Evolutionary conservation across 305 asterid species (phyloP), one percentile per base, ranked within the genome.

Genomic region (Stenogyne calaminthoides): DNA sequence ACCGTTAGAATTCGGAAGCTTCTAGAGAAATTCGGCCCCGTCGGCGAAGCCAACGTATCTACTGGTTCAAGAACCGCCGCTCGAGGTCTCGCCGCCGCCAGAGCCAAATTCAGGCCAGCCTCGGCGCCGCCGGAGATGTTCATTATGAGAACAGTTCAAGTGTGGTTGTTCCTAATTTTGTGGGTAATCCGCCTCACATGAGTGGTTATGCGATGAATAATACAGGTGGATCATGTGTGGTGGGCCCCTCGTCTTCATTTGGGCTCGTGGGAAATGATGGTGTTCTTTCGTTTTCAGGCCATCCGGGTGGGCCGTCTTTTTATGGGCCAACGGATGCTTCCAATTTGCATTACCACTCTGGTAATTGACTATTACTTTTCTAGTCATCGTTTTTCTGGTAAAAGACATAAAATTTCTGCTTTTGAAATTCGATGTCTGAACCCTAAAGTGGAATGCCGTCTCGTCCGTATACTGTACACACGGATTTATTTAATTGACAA

Each of bases 61-160:
- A 89, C 78, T 89, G 97, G 97, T 92, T 92, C 76, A 93, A 91
- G 77, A 91, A 91, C 66, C 97, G 96, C 32, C 91, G 97, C 29
- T 91, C 96, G 0, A 77, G 96, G 78, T 88, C 93, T 1, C 88
- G 96, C 64, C 93, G 97, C 73, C 84, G 87, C 60, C 95, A 87
- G 75, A 75, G 96, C 1, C 96, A 89, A 65, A 85, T 89, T 46
- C 94, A 87, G 66, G 96, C 90, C 10, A 75, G 64, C 62, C 82
- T 72, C 22, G 11, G 42, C 65, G 40, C 49, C 34, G 71, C 68
- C 25, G 77, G 49, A 0, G 80, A 88, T 25, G n/a, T 77, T 74
- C 84, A 46, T 51, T 36, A 55, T 20, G 80, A 73, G 1, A 22
- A 69, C 5, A 4, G 1, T 36, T 6, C 29, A 1, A 25, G 29